Percentiles rank a stretch among this genome's conserved stretches.
phyloP scores from a whole-genome alignment of 345 rosid species.

The Turritis glabra region DNA sequence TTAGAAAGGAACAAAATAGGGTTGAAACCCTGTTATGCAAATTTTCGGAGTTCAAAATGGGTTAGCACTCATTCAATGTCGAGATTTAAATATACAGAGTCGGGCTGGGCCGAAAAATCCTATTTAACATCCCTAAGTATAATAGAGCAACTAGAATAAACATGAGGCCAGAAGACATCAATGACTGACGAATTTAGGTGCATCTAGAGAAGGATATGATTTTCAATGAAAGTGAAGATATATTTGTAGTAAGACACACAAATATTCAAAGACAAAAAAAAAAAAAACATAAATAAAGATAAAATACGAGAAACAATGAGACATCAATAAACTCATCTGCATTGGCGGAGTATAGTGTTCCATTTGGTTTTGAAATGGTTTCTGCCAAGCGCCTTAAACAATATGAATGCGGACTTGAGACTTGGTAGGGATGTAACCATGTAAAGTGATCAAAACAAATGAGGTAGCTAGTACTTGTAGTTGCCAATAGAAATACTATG shows the following conservation, averaged over 20 bases:
- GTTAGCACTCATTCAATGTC: no score
- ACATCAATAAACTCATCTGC: background rate
- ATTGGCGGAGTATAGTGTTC: background rate
- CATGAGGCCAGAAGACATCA: background rate
- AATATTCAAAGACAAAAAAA: background rate
- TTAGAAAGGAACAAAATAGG: no score
- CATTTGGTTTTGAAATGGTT: background rate
- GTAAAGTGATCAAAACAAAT: background rate
- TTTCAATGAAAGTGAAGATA: background rate
- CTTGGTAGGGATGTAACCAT: background rate
- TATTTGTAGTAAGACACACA: background rate
- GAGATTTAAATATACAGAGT: no score
- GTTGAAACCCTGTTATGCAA: no score
- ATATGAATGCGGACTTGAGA: background rate
- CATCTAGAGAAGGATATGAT: background rate
- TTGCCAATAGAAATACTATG: background rate
- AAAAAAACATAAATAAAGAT: background rate
- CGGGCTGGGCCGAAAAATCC: no score
- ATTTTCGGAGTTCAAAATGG: no score
- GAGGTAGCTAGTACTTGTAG: background rate
- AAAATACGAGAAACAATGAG: background rate
- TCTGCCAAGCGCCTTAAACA: background rate
- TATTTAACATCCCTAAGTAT: no score
- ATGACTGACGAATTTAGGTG: background rate
- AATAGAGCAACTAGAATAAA: background rate